Evolutionary conservation across 257 asterid species (phyloP), one percentile per base, ranked within the genome.

Genomic region (Rhazya stricta): DNA sequence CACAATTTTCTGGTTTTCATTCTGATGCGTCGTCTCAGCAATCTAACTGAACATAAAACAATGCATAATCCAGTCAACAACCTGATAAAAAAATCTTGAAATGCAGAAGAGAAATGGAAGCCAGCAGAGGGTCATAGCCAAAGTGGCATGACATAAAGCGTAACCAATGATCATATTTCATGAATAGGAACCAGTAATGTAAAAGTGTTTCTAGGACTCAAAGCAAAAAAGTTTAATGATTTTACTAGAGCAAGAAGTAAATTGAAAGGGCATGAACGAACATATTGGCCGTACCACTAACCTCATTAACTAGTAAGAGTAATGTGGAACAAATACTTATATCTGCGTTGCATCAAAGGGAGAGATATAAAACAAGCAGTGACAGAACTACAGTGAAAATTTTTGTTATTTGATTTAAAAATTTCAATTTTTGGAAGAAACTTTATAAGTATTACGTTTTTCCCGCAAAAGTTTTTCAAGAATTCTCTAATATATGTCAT

Each of bases 31-130:
- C 51, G 19, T 67, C 72, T 67, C 53, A 67, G 72, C 51, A 67
- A 67, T 67, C 72, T 67, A 67, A 5, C 67, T 61, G 72, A 67
- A 67, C 75, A 48, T 29, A 57, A 53, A 57, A 30, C n/a, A 61
- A 19, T 61, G 67, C 42, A 61, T 61, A 11, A 61, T 61, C 48
- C 48, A 43, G 48, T 43, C 67, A 61, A 61, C 67, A 30, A 30
- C 16, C 67, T 15, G 37, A 61, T 5, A 30, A 27, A 27, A 6
- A 58, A 60, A 30, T 30, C 41, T 13, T 61, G 42, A 61, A 61
- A 61, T 61, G n/a, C 42, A 61, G n/a, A 61, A 61, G 42, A 30
- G 42, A 61, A 29, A 27, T n/a, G 16, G 9, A 32, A 12, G 41
- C 42, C n/a, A 61, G 67, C 67, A 61, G 34, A 61, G 41, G 15